Percentiles rank a stretch among this genome's conserved stretches.
phyloP scores from a whole-genome alignment of 257 asterid species.

The Capsicum baccatum region DNA sequence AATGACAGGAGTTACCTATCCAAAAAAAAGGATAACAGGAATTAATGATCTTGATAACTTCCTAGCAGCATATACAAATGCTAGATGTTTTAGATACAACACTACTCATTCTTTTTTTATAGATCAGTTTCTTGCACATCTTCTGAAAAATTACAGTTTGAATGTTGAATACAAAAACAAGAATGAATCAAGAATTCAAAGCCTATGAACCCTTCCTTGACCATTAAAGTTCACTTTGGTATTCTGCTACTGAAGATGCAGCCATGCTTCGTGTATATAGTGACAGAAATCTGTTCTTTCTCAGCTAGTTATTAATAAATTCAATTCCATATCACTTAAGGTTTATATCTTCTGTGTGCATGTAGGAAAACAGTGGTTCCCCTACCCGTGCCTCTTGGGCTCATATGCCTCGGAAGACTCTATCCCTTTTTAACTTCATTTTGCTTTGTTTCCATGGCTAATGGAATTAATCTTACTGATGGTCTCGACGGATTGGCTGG shows the following conservation, averaged over 20 bases:
- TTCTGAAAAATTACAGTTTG: not conserved
- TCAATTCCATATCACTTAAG: not conserved
- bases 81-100: not conserved
- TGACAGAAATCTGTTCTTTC: not conserved
- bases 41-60: not conserved
- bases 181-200: not conserved
- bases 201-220: slow-evolving; percentile 4
- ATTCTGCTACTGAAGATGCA: slow-evolving; percentile 1
- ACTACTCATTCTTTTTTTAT: not conserved
- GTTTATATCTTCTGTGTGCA: slow-evolving; percentile 22
- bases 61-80: not conserved
- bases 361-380: slow-evolving; percentile 93
- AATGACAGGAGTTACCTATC: not conserved
- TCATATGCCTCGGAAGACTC: slow-evolving; percentile 62
- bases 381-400: slow-evolving; percentile 85
- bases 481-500: slow-evolving; percentile 96
- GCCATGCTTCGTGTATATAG: slow-evolving; percentile 3
- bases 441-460: slow-evolving; percentile 80
- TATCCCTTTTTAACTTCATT: slow-evolving; percentile 66
- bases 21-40: not conserved
- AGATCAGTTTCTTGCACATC: not conserved
- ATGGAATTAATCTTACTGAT: slow-evolving; percentile 74
- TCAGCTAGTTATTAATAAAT: not conserved
- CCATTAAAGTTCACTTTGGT: not conserved
- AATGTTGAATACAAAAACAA: not conserved